Evolutionary conservation across 345 rosid species (phyloP).

Genomic region (Chamaenerion angustifolium): DNA sequence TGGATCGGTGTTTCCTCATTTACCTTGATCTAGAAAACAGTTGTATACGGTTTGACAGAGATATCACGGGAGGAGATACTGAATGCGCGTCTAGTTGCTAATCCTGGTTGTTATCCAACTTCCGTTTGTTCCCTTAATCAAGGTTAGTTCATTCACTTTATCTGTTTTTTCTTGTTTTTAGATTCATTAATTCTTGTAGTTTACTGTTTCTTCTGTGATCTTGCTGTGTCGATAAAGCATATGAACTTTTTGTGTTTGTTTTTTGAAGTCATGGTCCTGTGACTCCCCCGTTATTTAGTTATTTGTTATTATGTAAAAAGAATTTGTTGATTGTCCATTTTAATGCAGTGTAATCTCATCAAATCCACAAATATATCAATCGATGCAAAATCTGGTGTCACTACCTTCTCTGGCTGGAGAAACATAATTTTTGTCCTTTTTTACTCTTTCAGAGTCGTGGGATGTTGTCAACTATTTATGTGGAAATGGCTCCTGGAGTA

Average conservation of each 20-base stretch:
- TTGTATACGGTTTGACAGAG: slow-evolving; percentile 93
- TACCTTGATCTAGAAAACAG: slow-evolving; percentile 49
- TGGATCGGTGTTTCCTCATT: slow-evolving; percentile 75
- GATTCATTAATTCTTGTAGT: slow-evolving; percentile 4
- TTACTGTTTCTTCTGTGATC: too few relatives aligned
- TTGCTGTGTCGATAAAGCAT: too few relatives aligned
- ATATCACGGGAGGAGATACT: slow-evolving; percentile 49
- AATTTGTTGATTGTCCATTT: slow-evolving; percentile 3
- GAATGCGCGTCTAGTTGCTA: slow-evolving; percentile 72
- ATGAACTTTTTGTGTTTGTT: too few relatives aligned
- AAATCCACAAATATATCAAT: slow-evolving; percentile 47
- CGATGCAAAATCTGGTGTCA: slow-evolving; percentile 90
- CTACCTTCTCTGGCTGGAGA: background rate
- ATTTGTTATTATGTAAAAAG: too few relatives aligned
- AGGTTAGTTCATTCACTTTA: slow-evolving; percentile 24
- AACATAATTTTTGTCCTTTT: background rate
- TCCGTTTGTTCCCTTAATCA: slow-evolving; percentile 77
- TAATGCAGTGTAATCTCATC: slow-evolving; percentile 64
- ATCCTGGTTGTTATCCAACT: slow-evolving; percentile 99
- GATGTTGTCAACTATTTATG: slow-evolving; percentile 87
- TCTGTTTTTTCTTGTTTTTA: background rate
- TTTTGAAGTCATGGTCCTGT: too few relatives aligned
- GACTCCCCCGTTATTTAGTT: too few relatives aligned
- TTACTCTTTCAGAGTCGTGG: slow-evolving; percentile 55
- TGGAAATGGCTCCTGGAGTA: slow-evolving; percentile 65